Evolutionary conservation across 192 early-diverging fungal genomes (phyloP).

Genomic region (Neocallimastix lanati): DNA sequence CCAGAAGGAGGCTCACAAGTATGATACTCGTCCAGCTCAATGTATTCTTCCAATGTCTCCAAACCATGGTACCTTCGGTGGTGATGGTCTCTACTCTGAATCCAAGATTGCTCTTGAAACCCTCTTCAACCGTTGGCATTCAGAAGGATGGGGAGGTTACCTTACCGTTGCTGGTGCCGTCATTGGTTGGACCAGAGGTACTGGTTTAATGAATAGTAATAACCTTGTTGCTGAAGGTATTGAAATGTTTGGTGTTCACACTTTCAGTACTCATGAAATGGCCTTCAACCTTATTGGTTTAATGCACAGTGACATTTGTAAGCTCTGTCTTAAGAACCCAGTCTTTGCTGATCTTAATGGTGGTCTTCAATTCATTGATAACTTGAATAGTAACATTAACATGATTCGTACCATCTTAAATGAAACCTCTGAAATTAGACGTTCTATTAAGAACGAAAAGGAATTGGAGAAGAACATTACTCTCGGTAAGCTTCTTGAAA

Average conservation of each 20-base stretch:
- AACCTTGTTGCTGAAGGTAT: constrained; percentile 76
- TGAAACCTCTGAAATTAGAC: constrained; percentile 72
- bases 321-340: constrained; percentile 50
- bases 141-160: constrained; percentile 76
- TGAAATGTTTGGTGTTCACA: constrained; percentile 71
- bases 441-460: constrained; percentile 60
- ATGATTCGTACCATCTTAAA: constrained; percentile 56
- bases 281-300: constrained; percentile 82
- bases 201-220: constrained; percentile 82
- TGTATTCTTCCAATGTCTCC: constrained; percentile 82
- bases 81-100: constrained; percentile 81
- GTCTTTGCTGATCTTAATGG: constrained; percentile 83
- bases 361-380: constrained; percentile 68
- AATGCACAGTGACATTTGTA: constrained; percentile 59
- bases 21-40: constrained; percentile 70
- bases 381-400: constrained; percentile 60
- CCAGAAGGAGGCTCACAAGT: constrained; percentile 54
- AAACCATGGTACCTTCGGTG: constrained; percentile 90
- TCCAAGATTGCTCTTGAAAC: constrained; percentile 89
- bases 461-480: constrained; percentile 59
- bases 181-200: constrained; percentile 95
- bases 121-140: constrained; percentile 73
- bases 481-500: constrained; percentile 34
- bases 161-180: constrained; percentile 74
- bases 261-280: constrained; percentile 83